Conservation (phyloP, 805 yeast species). For the Kazachstania kunashirensis region DNA sequence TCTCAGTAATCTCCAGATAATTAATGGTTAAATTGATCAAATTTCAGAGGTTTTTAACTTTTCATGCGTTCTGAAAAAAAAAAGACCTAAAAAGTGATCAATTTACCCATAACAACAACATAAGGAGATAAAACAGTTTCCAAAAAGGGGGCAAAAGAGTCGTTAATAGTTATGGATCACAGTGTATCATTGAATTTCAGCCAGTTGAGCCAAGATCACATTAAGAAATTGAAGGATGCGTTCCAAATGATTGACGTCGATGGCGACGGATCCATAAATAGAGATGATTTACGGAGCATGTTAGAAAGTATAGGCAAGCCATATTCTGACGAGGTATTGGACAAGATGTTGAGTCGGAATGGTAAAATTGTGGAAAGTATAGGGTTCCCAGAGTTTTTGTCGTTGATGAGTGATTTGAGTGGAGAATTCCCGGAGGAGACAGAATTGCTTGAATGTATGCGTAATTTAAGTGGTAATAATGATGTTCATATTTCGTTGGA, state of each 20-base stretch:
- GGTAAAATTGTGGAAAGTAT: constrained; percentile 22
- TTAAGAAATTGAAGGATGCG: constrained; percentile 58
- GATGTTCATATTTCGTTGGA: constrained; percentile 40
- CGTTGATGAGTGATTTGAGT: constrained; percentile 49
- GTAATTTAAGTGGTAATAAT: constrained; percentile 32
- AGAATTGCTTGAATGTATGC: constrained; percentile 51
- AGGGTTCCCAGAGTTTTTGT: constrained; percentile 56
- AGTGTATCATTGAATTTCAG: constrained; percentile 29
- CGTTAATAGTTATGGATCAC: constrained; percentile 14
- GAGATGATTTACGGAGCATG: constrained; percentile 45
- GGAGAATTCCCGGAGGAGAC: constrained; percentile 41
- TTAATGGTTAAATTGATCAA: no score
- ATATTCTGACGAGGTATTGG: constrained; percentile 34
- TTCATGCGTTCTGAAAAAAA: no score
- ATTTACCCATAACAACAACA: neutral
- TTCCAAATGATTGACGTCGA: constrained; percentile 77
- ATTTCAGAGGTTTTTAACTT: no score
- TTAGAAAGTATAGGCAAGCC: constrained; percentile 45
- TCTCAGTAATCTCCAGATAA: no score
- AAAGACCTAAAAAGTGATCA: no score
- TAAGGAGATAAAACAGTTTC: no score
- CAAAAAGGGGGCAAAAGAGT: no score
- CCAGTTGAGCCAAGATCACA: constrained; percentile 50
- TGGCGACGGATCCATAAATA: constrained; percentile 56
- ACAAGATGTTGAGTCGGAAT: constrained; percentile 38